These are phyloP conservation scores for Scutellaria minor DNA, from an alignment of 257 asterid species.

Conservation along the genomic window DNA sequence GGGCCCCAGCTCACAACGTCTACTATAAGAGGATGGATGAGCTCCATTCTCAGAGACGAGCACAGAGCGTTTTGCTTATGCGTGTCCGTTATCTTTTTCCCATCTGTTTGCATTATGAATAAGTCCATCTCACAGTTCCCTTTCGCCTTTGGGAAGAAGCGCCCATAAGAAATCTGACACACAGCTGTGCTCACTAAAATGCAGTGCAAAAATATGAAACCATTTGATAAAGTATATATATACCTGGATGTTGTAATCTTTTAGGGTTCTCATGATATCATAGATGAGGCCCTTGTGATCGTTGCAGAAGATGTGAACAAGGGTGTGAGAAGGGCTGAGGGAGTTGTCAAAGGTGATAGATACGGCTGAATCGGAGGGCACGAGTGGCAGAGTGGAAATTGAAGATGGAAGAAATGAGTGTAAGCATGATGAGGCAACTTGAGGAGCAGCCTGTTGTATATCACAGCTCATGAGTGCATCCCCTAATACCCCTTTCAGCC, in stretches of 20 bases:
- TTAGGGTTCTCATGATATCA: slow-evolving; percentile 74
- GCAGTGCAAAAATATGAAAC: neutral
- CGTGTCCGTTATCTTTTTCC: slow-evolving; percentile 57
- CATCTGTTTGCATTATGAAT: slow-evolving; percentile 66
- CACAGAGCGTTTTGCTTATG: slow-evolving; percentile 50
- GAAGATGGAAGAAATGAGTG: slow-evolving; percentile 61
- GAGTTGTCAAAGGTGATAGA: slow-evolving; percentile 58
- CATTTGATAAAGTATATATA: neutral
- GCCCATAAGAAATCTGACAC: slow-evolving; percentile 61
- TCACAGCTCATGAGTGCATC: slow-evolving; percentile 71
- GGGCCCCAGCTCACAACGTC: slow-evolving; percentile 69
- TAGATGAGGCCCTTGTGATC: slow-evolving; percentile 82
- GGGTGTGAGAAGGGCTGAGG: slow-evolving; percentile 75
- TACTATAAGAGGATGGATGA: slow-evolving; percentile 61
- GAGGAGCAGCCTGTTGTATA: slow-evolving; percentile 64
- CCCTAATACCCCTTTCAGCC: slow-evolving; percentile 50
- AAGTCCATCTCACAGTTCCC: slow-evolving; percentile 66
- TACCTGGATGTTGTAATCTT: slow-evolving; percentile 79
- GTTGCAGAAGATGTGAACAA: slow-evolving; percentile 59
- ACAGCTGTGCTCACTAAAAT: too few species aligned
- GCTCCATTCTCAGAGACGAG: slow-evolving; percentile 63
- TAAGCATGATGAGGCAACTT: slow-evolving; percentile 53
- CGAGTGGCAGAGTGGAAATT: slow-evolving; percentile 41
- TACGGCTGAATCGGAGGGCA: slow-evolving; percentile 31
- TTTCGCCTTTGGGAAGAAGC: slow-evolving; percentile 52